Conservation (phyloP, 2,329 filamentous ascomycete species). For the Pseudogymnoascus sp. region DNA sequence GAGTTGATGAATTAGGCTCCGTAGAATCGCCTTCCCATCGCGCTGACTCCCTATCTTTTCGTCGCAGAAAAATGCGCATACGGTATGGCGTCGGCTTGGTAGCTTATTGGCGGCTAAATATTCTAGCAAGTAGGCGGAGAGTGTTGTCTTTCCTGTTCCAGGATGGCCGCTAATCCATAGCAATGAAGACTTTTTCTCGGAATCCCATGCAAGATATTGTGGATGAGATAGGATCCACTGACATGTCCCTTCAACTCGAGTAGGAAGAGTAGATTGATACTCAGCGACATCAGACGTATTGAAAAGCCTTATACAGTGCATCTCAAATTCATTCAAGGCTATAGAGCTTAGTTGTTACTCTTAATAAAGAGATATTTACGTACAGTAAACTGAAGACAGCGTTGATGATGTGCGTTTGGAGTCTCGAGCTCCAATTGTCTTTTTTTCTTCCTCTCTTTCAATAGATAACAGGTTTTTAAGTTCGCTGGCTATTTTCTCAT, state of each 20-base stretch:
- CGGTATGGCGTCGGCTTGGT: no score
- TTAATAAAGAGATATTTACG: no score
- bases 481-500: no score
- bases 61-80: conserved; percentile 33
- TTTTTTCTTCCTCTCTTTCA: no score
- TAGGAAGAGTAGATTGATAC: conserved; percentile 29
- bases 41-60: conserved; percentile 33
- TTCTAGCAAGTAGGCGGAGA: conserved; percentile 32
- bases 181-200: conserved; percentile 26
- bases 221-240: conserved; percentile 32
- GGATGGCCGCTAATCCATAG: conserved; percentile 36
- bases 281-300: conserved; percentile 23
- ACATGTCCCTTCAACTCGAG: conserved; percentile 33
- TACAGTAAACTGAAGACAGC: no score
- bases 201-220: conserved; percentile 30
- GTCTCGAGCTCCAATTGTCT: no score
- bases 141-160: conserved; percentile 35
- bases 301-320: no score
- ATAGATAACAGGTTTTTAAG: no score
- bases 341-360: no score
- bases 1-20: conserved; percentile 34
- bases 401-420: no score
- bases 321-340: no score
- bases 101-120: conserved; percentile 13
- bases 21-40: conserved; percentile 33